phyloP scores from a whole-genome alignment of 176 grass and related monocot species.

The Dactylis glomerata region DNA sequence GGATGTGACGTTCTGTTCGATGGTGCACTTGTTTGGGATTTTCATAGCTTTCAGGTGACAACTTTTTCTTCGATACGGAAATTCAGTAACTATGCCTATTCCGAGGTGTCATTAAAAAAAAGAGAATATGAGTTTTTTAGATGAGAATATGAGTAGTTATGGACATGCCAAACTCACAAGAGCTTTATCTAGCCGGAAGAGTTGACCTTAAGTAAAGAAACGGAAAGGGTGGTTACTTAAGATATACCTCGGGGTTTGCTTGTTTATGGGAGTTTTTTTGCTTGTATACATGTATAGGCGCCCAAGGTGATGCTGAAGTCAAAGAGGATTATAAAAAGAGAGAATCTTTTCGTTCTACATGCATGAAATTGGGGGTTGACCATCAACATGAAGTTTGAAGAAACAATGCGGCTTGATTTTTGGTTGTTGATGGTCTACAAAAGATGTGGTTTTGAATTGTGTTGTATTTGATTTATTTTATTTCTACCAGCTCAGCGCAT shows the following conservation, averaged over 20 bases:
- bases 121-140: no score
- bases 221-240: conserved; percentile 24
- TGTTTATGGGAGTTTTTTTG: background rate
- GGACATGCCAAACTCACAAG: background rate
- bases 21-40: no score
- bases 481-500: background rate
- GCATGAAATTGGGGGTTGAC: background rate
- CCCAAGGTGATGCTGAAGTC: conserved; percentile 8
- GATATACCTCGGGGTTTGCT: background rate
- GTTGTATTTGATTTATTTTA: background rate
- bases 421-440: background rate
- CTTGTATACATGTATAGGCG: background rate
- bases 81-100: no score
- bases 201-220: conserved; percentile 27
- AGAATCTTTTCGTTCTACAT: background rate
- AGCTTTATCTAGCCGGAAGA: background rate
- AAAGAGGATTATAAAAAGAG: background rate
- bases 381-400: background rate
- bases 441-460: background rate
- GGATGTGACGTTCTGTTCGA: no score
- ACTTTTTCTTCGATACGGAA: no score
- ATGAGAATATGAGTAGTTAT: no score
- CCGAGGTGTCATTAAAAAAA: no score
- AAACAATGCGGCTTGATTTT: background rate
- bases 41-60: no score